Base-by-base conservation (phyloP, 192 early-diverging fungal genomes). In the Coemansia asiatica region DNA sequence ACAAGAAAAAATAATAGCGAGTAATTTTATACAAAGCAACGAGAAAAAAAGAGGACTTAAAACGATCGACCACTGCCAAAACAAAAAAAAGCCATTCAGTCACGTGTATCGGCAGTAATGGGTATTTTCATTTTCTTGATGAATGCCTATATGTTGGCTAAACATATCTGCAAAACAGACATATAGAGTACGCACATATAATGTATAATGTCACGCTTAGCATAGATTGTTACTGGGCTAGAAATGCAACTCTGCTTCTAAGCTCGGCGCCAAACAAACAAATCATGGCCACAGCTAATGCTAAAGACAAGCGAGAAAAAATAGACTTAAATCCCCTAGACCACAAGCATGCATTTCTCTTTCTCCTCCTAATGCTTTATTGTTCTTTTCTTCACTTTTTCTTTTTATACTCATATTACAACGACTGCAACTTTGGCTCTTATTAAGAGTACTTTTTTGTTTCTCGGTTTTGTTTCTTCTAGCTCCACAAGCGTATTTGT, bases 401-500 rank as follows among this genome's bases (percentile, higher is more conserved):
- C 15, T 16, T 44, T 44, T 44, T 51, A 51, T 23, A 25, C 21
- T 26, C 47, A 6, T 21, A 6, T 21, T 21, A 21, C 50, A 51
- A 51, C 40, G 40, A 44, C 40, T 44, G 40, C 40, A 16, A 23
- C 22, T 10, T 18, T 9, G 2, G 12, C 21, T 27, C 22, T 18
- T 28, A 10, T 54, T 19, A 23, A 13, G 19, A 21, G 18, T 48
- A 48, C 16, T 48, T 2, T 48, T 23, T 50, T 1, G 48, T 54
- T 23, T 21, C 16, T 27, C 51, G 6, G 2, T 15, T 15, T 5
- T 27, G 10, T 54, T 26, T 27, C 5, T 16, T 25, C 25, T 54
- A 28, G 51, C 51, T 54, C 51, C 6, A 25, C 51, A 27, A 23
- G 22, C 51, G 28, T 54, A 54, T 54, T 44, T 54, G 51, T 27